Percentiles rank a stretch among this genome's conserved stretches.
Conservation (phyloP, 495 filamentous ascomycete genomes). For the Lasiosphaeria ovina region DNA sequence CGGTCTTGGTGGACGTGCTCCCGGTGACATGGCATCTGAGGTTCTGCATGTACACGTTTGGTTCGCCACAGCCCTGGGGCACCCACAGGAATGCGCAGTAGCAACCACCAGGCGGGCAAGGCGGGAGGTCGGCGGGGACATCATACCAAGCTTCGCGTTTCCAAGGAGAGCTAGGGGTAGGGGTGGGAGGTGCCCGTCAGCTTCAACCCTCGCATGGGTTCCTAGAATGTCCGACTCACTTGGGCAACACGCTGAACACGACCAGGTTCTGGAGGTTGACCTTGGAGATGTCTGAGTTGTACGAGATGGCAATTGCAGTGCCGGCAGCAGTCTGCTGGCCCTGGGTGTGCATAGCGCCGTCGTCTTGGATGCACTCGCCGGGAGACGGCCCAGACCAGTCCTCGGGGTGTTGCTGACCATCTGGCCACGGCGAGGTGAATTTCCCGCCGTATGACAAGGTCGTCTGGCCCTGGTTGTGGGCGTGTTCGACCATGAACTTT, state of each 20-base stretch:
- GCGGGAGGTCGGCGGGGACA: constrained; percentile 45
- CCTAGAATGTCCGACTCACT: constrained; percentile 7
- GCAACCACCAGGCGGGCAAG: constrained; percentile 51
- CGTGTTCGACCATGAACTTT: constrained; percentile 51
- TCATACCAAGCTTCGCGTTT: constrained; percentile 48
- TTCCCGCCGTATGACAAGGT: constrained; percentile 48
- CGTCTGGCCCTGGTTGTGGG: constrained; percentile 51
- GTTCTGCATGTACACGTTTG: constrained; percentile 53
- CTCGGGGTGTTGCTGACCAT: constrained; percentile 47
- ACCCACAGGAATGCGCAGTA: constrained; percentile 60
- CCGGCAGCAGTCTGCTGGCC: constrained; percentile 46
- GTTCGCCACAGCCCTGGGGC: constrained; percentile 48
- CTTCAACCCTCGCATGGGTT: no score
- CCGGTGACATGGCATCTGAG: constrained; percentile 53
- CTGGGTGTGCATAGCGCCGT: constrained; percentile 46
- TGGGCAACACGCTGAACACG: constrained; percentile 45
- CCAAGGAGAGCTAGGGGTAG: constrained; percentile 40
- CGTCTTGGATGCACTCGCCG: constrained; percentile 35
- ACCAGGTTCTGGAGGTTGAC: constrained; percentile 54
- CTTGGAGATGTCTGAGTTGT: constrained; percentile 43
- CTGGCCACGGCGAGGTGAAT: constrained; percentile 44
- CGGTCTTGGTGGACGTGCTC: constrained; percentile 35
- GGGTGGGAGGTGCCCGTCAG: no score
- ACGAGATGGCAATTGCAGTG: constrained; percentile 56
- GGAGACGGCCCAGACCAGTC: constrained; percentile 42